A percentile compares a stretch with the other conserved stretches of the same genome.
phyloP scores from a whole-genome alignment of 441 rosid genomes.

The Erodium trifolium region DNA sequence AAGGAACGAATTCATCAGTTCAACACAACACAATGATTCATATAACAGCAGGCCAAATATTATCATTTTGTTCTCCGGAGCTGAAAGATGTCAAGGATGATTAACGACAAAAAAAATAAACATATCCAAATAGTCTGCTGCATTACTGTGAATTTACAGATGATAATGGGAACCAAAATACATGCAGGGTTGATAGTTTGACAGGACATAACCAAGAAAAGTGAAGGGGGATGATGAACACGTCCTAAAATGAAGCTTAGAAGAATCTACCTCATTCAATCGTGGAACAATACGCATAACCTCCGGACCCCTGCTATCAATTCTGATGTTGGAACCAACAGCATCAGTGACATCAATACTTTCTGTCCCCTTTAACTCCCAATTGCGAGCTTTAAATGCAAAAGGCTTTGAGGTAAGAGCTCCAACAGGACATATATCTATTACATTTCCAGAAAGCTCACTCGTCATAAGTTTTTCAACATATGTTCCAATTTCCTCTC shows the following conservation, averaged over 20 bases:
- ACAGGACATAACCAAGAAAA: no score
- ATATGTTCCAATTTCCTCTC: conserved; percentile 97
- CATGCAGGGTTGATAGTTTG: no score
- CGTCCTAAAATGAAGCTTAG: neutral
- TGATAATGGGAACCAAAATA: no score
- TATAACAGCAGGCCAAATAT: neutral
- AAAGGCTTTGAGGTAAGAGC: conserved; percentile 96
- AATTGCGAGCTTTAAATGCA: conserved; percentile 96
- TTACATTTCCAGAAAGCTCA: conserved; percentile 96
- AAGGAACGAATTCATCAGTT: neutral
- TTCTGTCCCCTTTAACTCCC: conserved; percentile 97
- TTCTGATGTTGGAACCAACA: conserved; percentile 87
- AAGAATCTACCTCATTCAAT: conserved; percentile 64
- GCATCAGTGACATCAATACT: conserved; percentile 92
- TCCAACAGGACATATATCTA: conserved; percentile 98
- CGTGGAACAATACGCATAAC: conserved; percentile 85
- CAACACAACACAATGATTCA: neutral
- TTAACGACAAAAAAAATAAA: no score
- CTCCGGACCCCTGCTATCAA: conserved; percentile 98
- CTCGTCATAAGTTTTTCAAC: conserved; percentile 97
- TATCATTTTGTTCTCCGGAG: no score
- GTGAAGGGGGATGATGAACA: no score
- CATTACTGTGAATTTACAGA: no score
- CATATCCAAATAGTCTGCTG: no score
- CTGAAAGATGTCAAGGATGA: no score